Conservation (phyloP, 202 grass and related monocot genomes). For the Elaeis oleifera region DNA sequence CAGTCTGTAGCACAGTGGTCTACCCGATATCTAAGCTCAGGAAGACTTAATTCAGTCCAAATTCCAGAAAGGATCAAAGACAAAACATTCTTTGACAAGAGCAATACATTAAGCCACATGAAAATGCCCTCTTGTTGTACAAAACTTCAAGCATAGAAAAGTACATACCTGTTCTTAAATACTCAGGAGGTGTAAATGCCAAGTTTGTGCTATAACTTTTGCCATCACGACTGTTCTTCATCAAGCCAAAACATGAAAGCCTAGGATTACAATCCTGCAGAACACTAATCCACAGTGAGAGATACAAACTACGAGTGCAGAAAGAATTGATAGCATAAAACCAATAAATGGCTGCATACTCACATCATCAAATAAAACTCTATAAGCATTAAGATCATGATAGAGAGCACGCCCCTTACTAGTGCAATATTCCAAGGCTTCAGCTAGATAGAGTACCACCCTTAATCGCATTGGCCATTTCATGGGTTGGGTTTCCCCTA, state of each 20-base stretch:
- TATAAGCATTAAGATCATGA: constrained; percentile 47
- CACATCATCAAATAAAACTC: constrained; percentile 38
- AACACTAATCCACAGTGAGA: too few species aligned
- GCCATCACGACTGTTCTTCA: constrained; percentile 21
- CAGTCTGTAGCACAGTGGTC: too few species aligned
- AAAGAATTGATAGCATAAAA: too few species aligned
- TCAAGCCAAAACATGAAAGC: constrained; percentile 21
- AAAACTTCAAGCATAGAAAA: too few species aligned
- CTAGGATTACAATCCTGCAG: constrained; percentile 7
- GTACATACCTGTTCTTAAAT: too few species aligned
- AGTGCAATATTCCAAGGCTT: constrained; percentile 39
- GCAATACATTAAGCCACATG: too few species aligned
- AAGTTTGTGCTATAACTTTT: constrained; percentile 11
- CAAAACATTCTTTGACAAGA: too few species aligned
- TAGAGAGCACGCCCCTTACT: constrained; percentile 24
- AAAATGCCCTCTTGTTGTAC: too few species aligned
- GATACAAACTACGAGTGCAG: too few species aligned
- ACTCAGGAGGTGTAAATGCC: background rate
- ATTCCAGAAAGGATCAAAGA: too few species aligned
- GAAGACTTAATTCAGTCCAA: too few species aligned
- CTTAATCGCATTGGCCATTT: constrained; percentile 43
- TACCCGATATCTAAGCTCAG: too few species aligned
- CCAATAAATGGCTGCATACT: background rate
- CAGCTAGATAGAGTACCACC: constrained; percentile 29
- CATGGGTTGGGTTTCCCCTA: constrained; percentile 34